Evolutionary conservation across 2,329 filamentous ascomycete genomes (phyloP).

Genomic region (Pseudogymnoascus sp.): DNA sequence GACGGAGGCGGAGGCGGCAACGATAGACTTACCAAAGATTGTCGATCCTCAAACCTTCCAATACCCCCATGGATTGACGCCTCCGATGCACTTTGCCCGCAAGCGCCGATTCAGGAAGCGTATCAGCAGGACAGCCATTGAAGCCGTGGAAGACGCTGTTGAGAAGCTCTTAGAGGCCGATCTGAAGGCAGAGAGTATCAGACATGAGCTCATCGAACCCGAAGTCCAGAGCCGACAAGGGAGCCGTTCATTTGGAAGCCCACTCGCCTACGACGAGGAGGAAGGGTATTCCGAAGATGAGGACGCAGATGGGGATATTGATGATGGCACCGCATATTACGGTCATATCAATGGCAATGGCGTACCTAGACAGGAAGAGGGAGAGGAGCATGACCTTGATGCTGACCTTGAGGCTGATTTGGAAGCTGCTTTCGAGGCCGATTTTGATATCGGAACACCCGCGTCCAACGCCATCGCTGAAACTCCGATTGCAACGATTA

Average conservation of each 20-base stretch:
- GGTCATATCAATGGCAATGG: constrained; percentile 16
- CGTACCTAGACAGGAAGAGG: constrained; percentile 23
- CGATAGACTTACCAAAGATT: constrained; percentile 21
- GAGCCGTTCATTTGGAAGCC: constrained; percentile 21
- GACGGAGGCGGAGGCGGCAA: constrained; percentile 41
- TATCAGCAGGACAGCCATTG: constrained; percentile 45
- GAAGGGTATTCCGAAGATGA: constrained; percentile 29
- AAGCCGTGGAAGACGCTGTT: constrained; percentile 48
- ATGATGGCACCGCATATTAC: constrained; percentile 31
- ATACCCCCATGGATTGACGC: constrained; percentile 48
- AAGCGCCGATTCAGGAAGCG: constrained; percentile 50
- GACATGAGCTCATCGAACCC: constrained; percentile 34
- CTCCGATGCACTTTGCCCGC: constrained; percentile 50
- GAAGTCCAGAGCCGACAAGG: constrained; percentile 22
- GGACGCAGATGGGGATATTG: constrained; percentile 31
- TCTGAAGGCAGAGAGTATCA: constrained; percentile 30
- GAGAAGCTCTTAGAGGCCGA: constrained; percentile 43
- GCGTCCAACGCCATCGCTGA: constrained; percentile 23
- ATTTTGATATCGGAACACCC: constrained; percentile 28
- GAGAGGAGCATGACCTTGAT: constrained; percentile 10
- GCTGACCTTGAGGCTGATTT: constrained; percentile 23
- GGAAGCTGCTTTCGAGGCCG: constrained; percentile 30
- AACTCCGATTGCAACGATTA: constrained; percentile 18
- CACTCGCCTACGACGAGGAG: constrained; percentile 26
- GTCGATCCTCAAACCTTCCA: constrained; percentile 26